Evolutionary conservation across 139 green algal genomes (phyloP).

Genomic region (Limnomonas spitsbergensis): DNA sequence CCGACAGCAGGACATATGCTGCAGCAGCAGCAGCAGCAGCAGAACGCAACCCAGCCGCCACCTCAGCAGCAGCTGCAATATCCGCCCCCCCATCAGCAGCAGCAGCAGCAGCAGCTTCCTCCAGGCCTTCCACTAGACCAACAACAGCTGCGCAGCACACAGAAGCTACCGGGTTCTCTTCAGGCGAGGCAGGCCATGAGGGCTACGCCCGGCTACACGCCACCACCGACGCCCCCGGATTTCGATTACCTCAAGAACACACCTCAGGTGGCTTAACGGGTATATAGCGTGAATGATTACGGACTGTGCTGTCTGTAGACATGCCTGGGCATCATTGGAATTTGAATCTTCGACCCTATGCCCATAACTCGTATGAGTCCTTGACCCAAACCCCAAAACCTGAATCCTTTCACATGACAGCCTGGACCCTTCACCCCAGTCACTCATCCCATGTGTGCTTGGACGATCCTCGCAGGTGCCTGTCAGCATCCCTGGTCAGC

Average conservation of each 20-base stretch:
- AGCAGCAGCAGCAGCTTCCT: background rate
- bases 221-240: background rate
- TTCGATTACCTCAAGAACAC: constrained; percentile 7
- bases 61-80: background rate
- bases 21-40: background rate
- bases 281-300: too few relatives aligned
- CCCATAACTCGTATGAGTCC: too few relatives aligned
- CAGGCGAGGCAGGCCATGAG: too few relatives aligned
- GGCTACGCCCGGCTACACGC: constrained; percentile 1
- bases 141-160: background rate
- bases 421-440: background rate
- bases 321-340: background rate
- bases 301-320: background rate
- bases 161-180: background rate
- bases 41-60: background rate
- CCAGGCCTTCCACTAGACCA: background rate
- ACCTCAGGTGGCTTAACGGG: too few relatives aligned
- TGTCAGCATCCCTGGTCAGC: background rate
- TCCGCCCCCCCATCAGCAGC: background rate
- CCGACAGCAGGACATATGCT: background rate
- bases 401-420: background rate
- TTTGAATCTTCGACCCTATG: background rate
- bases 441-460: background rate
- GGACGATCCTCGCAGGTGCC: background rate
- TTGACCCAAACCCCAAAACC: too few relatives aligned